phyloP scores from a whole-genome alignment of 75 land plant genomes.

The Sequoia sempervirens region DNA sequence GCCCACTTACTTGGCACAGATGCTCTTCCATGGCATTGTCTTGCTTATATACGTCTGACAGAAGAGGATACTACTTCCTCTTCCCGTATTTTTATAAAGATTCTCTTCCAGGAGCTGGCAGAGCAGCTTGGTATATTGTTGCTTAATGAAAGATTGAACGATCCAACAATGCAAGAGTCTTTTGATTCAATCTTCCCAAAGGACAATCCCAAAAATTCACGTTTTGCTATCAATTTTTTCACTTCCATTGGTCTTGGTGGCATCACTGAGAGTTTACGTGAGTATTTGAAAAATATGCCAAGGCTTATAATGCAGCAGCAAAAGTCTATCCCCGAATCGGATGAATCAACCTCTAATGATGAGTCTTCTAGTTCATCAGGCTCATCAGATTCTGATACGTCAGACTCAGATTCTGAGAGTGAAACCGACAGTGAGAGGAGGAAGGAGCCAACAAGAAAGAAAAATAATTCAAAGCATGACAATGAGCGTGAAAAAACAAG shows the following conservation, averaged over 20 bases:
- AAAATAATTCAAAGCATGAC: neutral
- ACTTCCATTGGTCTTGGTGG: slow-evolving; percentile 84
- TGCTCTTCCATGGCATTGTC: slow-evolving; percentile 79
- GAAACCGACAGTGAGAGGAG: slow-evolving; percentile 25
- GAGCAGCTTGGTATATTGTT: too few relatives aligned
- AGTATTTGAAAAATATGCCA: slow-evolving; percentile 46
- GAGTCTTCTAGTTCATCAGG: too few relatives aligned
- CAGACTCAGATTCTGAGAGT: too few relatives aligned
- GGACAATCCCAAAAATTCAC: too few relatives aligned
- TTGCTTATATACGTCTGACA: slow-evolving; percentile 68
- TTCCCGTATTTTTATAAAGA: slow-evolving; percentile 67
- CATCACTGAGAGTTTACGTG: slow-evolving; percentile 76
- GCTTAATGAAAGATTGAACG: too few relatives aligned
- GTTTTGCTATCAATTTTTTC: too few relatives aligned
- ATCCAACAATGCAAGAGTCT: slow-evolving; percentile 33
- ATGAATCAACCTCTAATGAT: too few relatives aligned
- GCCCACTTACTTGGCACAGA: slow-evolving; percentile 73
- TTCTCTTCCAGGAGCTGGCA: too few relatives aligned
- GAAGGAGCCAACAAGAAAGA: slow-evolving; percentile 38
- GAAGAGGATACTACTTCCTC: slow-evolving; percentile 87
- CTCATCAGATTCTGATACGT: too few relatives aligned
- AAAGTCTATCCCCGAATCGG: too few relatives aligned
- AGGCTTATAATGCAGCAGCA: too few relatives aligned
- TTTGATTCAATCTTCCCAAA: slow-evolving; percentile 5
- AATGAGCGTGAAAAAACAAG: neutral